Conservation (phyloP, 2,329 filamentous ascomycete genomes). For the Diaporthe longicolla region DNA sequence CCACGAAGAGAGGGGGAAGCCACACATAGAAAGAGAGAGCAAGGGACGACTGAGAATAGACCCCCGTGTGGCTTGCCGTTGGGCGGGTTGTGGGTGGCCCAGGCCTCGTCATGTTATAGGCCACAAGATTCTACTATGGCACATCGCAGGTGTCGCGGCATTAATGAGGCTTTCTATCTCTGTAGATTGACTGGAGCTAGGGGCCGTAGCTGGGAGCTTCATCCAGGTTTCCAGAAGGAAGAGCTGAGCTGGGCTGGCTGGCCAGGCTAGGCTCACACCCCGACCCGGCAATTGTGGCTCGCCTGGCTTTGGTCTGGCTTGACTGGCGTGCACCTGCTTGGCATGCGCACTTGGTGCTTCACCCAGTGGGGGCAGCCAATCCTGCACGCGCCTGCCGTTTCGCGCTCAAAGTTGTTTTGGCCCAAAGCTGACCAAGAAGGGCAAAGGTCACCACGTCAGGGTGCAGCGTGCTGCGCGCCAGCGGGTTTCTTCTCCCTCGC, state of each 20-base stretch:
- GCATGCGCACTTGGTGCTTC: conserved; percentile 29
- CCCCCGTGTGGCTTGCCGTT: not conserved
- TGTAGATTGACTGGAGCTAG: conserved; percentile 9
- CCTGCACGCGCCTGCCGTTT: conserved; percentile 36
- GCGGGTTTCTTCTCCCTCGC: conserved; percentile 15
- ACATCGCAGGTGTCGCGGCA: conserved; percentile 13
- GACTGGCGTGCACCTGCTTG: conserved; percentile 18
- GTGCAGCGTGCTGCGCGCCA: conserved; percentile 10
- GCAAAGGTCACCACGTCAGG: conserved; percentile 20
- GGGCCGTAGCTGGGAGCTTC: conserved; percentile 15
- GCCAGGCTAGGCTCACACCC: conserved; percentile 37
- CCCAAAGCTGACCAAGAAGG: conserved; percentile 18
- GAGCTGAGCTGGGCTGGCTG: conserved; percentile 1
- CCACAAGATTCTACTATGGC: not conserved
- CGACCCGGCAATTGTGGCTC: conserved; percentile 13
- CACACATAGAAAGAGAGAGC: not conserved
- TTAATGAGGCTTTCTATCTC: conserved; percentile 32
- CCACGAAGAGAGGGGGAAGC: not conserved
- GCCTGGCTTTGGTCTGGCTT: not conserved
- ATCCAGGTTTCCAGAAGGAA: conserved; percentile 25
- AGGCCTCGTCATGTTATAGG: conserved; percentile 13
- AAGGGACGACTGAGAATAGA: too few relatives aligned
- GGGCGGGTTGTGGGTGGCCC: not conserved
- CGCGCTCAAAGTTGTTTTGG: conserved; percentile 33
- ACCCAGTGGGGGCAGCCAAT: conserved; percentile 37